Evolutionary conservation across 345 rosid species (phyloP).

Genomic region (Streptanthus diversifolius): DNA sequence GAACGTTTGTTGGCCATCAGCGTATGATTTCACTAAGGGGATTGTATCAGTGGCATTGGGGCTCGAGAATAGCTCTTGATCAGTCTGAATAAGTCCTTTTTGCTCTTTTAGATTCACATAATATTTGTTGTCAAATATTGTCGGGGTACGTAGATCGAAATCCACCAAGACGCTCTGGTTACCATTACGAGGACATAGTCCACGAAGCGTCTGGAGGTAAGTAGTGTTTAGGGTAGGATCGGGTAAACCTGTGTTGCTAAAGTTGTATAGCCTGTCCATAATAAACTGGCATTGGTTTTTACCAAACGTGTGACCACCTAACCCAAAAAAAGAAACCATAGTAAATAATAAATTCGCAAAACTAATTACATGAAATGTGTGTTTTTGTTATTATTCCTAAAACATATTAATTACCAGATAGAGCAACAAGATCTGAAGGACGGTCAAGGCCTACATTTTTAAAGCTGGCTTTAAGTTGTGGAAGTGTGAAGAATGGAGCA

Average conservation of each 20-base stretch:
- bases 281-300: conserved; percentile 52
- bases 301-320: conserved; percentile 68
- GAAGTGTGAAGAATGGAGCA: conserved; percentile 22
- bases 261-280: conserved; percentile 51
- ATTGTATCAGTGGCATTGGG: conserved; percentile 41
- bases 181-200: conserved; percentile 48
- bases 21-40: conserved; percentile 44
- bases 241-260: conserved; percentile 37
- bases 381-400: neutral
- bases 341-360: neutral
- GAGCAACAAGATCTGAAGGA: conserved; percentile 29
- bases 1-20: conserved; percentile 36
- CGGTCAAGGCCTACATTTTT: conserved; percentile 18
- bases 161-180: conserved; percentile 36
- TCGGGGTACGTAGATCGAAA: conserved; percentile 50
- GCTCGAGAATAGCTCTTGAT: conserved; percentile 55
- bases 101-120: conserved; percentile 46
- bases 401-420: conserved; percentile 17
- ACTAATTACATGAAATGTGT: neutral
- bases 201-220: conserved; percentile 42
- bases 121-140: conserved; percentile 57
- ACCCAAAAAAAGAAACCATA: neutral
- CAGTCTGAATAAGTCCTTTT: conserved; percentile 50
- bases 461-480: conserved; percentile 26
- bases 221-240: conserved; percentile 47